These are phyloP conservation scores for Leccinum barrowsii DNA, from an alignment of 768 basidiomycete genomes.

Conservation along the genomic window DNA sequence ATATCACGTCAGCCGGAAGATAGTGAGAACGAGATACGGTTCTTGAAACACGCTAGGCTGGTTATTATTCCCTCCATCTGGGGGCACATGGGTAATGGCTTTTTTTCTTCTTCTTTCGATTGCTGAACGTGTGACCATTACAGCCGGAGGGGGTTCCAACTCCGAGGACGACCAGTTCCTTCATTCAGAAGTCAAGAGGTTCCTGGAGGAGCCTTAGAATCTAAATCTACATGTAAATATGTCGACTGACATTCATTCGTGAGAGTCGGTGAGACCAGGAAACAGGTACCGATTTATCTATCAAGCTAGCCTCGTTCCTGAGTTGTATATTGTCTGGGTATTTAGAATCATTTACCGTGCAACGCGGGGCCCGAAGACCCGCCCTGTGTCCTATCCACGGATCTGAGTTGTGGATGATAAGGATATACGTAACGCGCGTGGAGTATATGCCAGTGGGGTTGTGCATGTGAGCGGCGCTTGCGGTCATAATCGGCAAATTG, in stretches of 20 bases:
- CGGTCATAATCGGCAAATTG: not conserved
- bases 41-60: slow-evolving; percentile 41
- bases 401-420: not conserved
- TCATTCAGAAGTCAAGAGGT: slow-evolving; percentile 40
- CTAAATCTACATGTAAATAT: not conserved
- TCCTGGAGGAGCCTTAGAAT: slow-evolving; percentile 36
- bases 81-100: slow-evolving; percentile 50
- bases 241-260: not conserved
- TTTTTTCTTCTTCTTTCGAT: not conserved
- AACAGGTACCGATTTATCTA: not conserved
- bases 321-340: not conserved
- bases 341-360: not conserved
- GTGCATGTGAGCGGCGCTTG: not conserved
- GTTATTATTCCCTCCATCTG: slow-evolving; percentile 52
- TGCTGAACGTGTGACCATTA: slow-evolving; percentile 1
- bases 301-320: not conserved
- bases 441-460: not conserved
- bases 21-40: slow-evolving; percentile 43
- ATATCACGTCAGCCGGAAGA: slow-evolving; percentile 47
- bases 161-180: slow-evolving; percentile 41
- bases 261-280: not conserved
- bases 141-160: slow-evolving; percentile 46
- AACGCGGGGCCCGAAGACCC: not conserved
- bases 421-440: not conserved
- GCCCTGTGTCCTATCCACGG: not conserved